Base-by-base conservation (phyloP, 2,329 filamentous ascomycete genomes). In the Phaeomoniella chlamydospora region DNA sequence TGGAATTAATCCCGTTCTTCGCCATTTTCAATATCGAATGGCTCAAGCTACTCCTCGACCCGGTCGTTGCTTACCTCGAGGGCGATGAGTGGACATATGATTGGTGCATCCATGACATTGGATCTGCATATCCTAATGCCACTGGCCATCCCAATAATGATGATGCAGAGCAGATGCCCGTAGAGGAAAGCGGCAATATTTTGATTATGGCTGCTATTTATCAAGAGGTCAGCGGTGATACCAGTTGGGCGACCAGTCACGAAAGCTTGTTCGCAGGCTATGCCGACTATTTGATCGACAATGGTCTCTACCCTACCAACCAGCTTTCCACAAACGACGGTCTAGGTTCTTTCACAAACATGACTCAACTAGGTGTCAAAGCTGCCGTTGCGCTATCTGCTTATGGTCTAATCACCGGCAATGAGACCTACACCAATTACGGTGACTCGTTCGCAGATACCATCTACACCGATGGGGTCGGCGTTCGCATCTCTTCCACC, bases 341-440 rank as follows among this genome's bases (percentile, higher is more conserved):
- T 14, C 53, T 57, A 3, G 58, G 59, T 1, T 46, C 50, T 5
- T 47, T 58, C 4, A 48, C 56, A 6, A 65, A 66, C 34, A 57
- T 65, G 42, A 67, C 64, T 4, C 60, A 60, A 37, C 53, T 67
- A 3, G 62, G 61, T 4, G 57, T 66, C 43, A 66, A 66, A 43
- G 55, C 61, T 3, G 60, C 61, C 4, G 55, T 68, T 5, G 63
- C 56, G 1, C 51, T 68, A n/a, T 58, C 56, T 19, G 62, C 64
- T 12, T 65, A 58, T 38, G 58, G 61, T 9, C 43, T 51, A 29
- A 42, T 66, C 22, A 57, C 54, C 13, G 53, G 53, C 2, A 38
- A 55, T 12, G 37, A 36, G 0, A 52, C 54, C 32, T 65, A 64
- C 41, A 55, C 56, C 2, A 42, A 43, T 3, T 46, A 52, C 29